A percentile compares a stretch with the other conserved stretches of the same genome.
phyloP scores from a whole-genome alignment of 2,329 filamentous ascomycete genomes.

The Ilyonectria mors-panacis region DNA sequence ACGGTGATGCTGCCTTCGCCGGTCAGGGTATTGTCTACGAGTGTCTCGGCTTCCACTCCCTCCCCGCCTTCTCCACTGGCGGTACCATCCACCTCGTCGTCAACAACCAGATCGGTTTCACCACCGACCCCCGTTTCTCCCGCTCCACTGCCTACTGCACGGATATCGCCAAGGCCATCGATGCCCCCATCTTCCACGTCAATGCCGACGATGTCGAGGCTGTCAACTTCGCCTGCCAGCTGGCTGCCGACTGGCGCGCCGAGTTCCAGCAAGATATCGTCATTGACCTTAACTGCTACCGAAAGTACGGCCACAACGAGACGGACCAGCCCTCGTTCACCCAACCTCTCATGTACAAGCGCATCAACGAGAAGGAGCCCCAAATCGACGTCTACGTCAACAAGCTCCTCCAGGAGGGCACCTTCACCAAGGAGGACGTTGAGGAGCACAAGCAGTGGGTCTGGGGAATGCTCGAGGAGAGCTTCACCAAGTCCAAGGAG shows the following conservation, averaged over 20 bases:
- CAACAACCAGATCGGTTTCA: constrained; percentile 99
- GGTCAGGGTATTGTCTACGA: constrained; percentile 98
- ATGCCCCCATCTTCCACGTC: constrained; percentile 98
- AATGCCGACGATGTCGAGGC: constrained; percentile 99
- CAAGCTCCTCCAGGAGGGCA: constrained; percentile 91
- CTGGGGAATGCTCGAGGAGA: constrained; percentile 98
- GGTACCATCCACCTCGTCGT: constrained; percentile 97
- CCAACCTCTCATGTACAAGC: constrained; percentile 99
- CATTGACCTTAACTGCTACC: constrained; percentile 98
- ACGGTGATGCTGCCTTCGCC: constrained; percentile 97
- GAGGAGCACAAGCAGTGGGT: constrained; percentile 99
- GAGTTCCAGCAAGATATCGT: constrained; percentile 99
- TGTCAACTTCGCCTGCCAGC: constrained; percentile 97
- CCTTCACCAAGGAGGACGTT: constrained; percentile 96
- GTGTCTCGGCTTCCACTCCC: constrained; percentile 96
- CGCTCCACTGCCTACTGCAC: constrained; percentile 99
- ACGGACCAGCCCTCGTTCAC: constrained; percentile 99
- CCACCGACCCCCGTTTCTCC: constrained; percentile 96
- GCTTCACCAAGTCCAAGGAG: constrained; percentile 96
- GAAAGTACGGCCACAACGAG: constrained; percentile 99
- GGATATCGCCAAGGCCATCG: constrained; percentile 98
- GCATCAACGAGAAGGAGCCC: constrained; percentile 85
- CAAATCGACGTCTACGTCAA: constrained; percentile 94
- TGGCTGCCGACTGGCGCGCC: constrained; percentile 97
- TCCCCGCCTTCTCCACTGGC: constrained; percentile 96